A percentile compares a stretch with the other conserved stretches of the same genome.
Conservation (phyloP, 2,329 filamentous ascomycete genomes). For the Botrytis sinoallii region DNA sequence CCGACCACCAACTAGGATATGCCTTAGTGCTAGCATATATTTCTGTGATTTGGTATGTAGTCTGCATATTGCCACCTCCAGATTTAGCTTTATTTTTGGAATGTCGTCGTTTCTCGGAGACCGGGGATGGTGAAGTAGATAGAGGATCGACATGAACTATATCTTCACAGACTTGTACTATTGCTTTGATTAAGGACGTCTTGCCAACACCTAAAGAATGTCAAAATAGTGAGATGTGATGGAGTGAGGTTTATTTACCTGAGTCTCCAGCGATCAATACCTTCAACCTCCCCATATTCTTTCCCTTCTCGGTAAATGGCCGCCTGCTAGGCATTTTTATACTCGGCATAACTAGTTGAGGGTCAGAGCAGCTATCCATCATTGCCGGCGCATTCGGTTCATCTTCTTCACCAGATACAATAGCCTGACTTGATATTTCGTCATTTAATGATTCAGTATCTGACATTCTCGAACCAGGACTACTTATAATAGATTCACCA, state of each 20-base stretch:
- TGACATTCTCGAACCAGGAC: slow-evolving; percentile 51
- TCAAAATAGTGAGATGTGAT: slow-evolving; percentile 22
- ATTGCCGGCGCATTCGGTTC: slow-evolving; percentile 44
- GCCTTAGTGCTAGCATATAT: slow-evolving; percentile 78
- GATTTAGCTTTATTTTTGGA: slow-evolving; percentile 33
- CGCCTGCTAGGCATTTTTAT: slow-evolving; percentile 84
- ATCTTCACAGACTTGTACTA: slow-evolving; percentile 82
- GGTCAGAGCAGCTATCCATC: slow-evolving; percentile 52
- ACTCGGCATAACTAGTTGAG: slow-evolving; percentile 97
- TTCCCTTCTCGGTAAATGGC: slow-evolving; percentile 86
- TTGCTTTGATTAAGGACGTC: slow-evolving; percentile 82
- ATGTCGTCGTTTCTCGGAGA: slow-evolving; percentile 30
- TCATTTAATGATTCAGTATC: slow-evolving; percentile 49
- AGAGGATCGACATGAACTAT: slow-evolving; percentile 83
- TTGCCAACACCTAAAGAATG: slow-evolving; percentile 69
- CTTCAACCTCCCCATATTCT: slow-evolving; percentile 80
- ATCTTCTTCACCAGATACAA: slow-evolving; percentile 37
- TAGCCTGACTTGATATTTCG: slow-evolving; percentile 41
- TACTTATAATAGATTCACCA: slow-evolving; percentile 46
- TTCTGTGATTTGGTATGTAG: slow-evolving; percentile 54
- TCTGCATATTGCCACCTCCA: slow-evolving; percentile 29
- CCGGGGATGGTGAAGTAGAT: slow-evolving; percentile 37
- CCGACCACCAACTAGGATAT: slow-evolving; percentile 87
- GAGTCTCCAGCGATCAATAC: slow-evolving; percentile 79
- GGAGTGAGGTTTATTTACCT: slow-evolving; percentile 48